Evolutionary conservation across 176 grass and related monocot species (phyloP), one percentile per base, ranked within the genome.

Genomic region (Paspalum notatum): DNA sequence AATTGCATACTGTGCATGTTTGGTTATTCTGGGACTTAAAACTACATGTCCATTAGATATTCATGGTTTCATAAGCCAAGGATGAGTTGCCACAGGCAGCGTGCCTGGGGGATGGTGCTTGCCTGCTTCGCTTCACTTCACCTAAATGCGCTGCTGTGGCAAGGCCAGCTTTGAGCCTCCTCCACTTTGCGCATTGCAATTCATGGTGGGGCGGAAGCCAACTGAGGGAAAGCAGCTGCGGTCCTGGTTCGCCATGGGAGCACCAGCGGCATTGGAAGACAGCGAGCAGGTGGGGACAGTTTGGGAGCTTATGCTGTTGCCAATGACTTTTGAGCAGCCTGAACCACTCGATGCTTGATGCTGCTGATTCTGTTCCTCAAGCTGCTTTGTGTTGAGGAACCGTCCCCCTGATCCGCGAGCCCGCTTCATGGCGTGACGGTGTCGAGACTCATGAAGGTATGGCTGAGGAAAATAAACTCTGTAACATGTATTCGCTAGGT

Each of bases 391-490:
- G 79, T 99, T 99, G 40, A 99, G 91, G 88, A 99, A 99, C 17
- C 93, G 82, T 50, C 97, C 97, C 60, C 97, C 93, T 16, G 89
- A 91, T 86, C 97, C 97, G 67, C 97, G 90, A 62, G 84, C 93
- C 72, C 97, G 80, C 57, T 99, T 96, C 93, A 99, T 93, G 58
- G 97, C 97, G 38, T 99, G 97, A 12, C 81, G 86, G 68, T 99
- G 97, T 14, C 97, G 93, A 79, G 97, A 99, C 66, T 99, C 97
- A 49, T 99, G 97, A 74, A 99, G 97, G 72, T 99, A 99, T 74
- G 97, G 97, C 97, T 99, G 39, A 86, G 55, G 41, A 38, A 81
- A 69, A 21, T 46, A 73, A 26, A 47, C 20, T 79, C 54, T 16
- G 40, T 68, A 65, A 42, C 49, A 24, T 64, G 38, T 50, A 72